Evolutionary conservation across 257 asterid genomes (phyloP).

Genomic region (Agastache rugosa): DNA sequence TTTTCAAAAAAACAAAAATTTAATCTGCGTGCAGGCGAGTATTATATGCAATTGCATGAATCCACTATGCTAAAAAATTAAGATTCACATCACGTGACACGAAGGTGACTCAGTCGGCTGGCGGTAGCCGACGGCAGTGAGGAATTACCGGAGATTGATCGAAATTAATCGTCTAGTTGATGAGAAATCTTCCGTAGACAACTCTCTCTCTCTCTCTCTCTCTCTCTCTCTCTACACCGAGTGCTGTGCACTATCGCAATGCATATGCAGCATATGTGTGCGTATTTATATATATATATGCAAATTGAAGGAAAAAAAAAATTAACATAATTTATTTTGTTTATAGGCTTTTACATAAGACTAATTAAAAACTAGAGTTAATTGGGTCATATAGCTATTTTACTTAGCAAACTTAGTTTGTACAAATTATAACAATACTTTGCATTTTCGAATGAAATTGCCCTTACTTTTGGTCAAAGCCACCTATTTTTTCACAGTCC

Average conservation of each 20-base stretch:
- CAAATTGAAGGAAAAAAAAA: no score
- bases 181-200: slow-evolving; percentile 16
- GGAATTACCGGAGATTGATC: slow-evolving; percentile 37
- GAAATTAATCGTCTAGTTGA: slow-evolving; percentile 4
- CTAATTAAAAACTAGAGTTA: no score
- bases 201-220: slow-evolving; percentile 25
- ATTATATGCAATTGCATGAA: slow-evolving; percentile 23
- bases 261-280: background rate
- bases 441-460: no score
- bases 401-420: no score
- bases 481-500: no score
- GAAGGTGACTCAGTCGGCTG: background rate
- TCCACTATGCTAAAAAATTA: background rate
- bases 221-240: slow-evolving; percentile 18
- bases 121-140: slow-evolving; percentile 2
- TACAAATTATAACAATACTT: no score
- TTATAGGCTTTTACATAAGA: no score
- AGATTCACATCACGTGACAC: background rate
- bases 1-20: background rate
- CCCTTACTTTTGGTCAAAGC: no score
- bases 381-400: no score
- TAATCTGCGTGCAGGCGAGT: background rate
- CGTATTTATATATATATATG: no score
- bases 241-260: background rate
- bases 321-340: no score